A percentile compares a stretch with the other conserved stretches of the same genome.
phyloP scores from a whole-genome alignment of 1,284 basidiomycete species.

The Pholiota adiposa region DNA sequence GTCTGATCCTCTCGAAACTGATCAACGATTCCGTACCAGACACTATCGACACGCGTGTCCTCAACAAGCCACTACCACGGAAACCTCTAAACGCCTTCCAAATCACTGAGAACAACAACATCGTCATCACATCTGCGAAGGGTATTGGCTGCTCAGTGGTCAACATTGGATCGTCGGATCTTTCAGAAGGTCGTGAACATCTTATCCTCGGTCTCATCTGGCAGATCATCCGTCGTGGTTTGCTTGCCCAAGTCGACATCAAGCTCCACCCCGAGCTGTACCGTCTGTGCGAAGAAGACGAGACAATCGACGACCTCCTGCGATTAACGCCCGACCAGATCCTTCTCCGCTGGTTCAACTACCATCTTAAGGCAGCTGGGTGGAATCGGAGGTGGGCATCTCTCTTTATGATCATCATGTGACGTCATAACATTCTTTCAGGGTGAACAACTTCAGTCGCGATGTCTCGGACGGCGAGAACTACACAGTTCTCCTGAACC shows the following conservation, averaged over 20 bases:
- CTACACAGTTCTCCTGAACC: slow-evolving; percentile 94
- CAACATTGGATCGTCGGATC: slow-evolving; percentile 94
- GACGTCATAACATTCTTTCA: slow-evolving; percentile 32
- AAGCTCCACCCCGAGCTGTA: slow-evolving; percentile 98
- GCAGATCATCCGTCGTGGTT: slow-evolving; percentile 95
- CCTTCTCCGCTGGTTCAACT: slow-evolving; percentile 97
- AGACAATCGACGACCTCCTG: slow-evolving; percentile 95
- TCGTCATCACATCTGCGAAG: slow-evolving; percentile 97
- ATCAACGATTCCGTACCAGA: slow-evolving; percentile 99
- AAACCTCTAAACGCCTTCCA: slow-evolving; percentile 95
- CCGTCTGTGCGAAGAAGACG: slow-evolving; percentile 92
- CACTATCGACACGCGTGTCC: slow-evolving; percentile 97
- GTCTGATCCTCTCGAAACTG: slow-evolving; percentile 95
- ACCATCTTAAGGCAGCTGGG: slow-evolving; percentile 94
- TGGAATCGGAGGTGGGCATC: slow-evolving; percentile 79
- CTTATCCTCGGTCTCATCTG: slow-evolving; percentile 98
- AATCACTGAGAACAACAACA: slow-evolving; percentile 99
- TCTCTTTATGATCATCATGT: neutral
- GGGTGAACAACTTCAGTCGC: slow-evolving; percentile 96
- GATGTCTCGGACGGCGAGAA: slow-evolving; percentile 97
- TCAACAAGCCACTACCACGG: slow-evolving; percentile 83
- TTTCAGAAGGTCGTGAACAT: slow-evolving; percentile 94
- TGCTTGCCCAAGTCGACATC: slow-evolving; percentile 96
- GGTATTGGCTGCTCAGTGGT: slow-evolving; percentile 98
- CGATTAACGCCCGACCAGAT: slow-evolving; percentile 97